Conservation (phyloP, 2,329 filamentous ascomycete genomes). For the Diplodia scrobiculata region DNA sequence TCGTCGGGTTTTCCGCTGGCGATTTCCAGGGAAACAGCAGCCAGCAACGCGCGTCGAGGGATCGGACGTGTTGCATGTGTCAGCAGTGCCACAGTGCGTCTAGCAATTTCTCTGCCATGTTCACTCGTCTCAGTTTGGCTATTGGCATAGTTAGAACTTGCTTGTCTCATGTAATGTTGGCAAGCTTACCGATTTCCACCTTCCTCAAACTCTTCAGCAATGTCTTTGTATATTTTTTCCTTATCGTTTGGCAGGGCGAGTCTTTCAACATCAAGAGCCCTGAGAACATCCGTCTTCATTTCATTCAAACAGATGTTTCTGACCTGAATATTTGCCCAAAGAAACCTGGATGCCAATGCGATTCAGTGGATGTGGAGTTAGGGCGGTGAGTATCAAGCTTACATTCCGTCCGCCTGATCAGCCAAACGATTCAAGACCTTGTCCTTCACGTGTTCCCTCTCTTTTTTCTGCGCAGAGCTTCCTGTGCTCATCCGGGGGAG, state of each 20-base stretch:
- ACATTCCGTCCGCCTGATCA: not conserved
- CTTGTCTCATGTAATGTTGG: fast-evolving
- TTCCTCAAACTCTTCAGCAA: not conserved
- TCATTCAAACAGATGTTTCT: not conserved
- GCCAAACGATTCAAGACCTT: not conserved
- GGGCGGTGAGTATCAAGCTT: not conserved
- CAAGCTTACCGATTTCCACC: not conserved
- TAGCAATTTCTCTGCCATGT: not conserved
- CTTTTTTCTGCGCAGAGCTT: not conserved
- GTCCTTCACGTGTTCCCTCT: not conserved
- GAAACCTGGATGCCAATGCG: not conserved
- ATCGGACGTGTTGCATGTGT: not conserved
- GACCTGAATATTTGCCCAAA: not conserved
- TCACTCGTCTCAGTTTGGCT: too few species aligned
- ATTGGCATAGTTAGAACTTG: not conserved
- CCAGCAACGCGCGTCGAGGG: not conserved
- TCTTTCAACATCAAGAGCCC: not conserved
- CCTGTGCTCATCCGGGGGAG: not conserved
- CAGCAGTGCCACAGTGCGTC: not conserved
- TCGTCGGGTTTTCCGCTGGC: not conserved
- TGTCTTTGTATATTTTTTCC: not conserved
- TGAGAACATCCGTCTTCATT: not conserved
- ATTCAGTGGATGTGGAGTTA: not conserved
- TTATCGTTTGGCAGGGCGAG: not conserved
- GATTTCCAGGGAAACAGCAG: not conserved